These are phyloP conservation scores for Fusarium irregulare DNA, from an alignment of 2,329 filamentous ascomycete genomes.

Conservation along the genomic window DNA sequence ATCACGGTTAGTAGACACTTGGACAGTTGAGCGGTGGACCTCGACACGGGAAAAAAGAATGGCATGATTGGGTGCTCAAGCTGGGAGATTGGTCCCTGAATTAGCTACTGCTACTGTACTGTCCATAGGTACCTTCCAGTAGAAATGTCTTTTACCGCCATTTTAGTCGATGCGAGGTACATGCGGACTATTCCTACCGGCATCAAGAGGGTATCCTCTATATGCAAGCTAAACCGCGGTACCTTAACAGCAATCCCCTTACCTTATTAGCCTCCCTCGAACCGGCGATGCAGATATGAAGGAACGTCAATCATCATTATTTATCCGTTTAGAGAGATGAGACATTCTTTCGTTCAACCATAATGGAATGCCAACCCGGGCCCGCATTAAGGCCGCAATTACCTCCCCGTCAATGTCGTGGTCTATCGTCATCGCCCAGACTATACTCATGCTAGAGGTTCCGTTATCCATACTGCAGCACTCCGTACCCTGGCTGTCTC, in stretches of 20 bases:
- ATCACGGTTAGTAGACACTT: constrained; percentile 11
- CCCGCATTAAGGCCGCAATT: constrained; percentile 29
- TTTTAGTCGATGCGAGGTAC: constrained; percentile 30
- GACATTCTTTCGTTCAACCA: constrained; percentile 16
- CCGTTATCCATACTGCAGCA: not conserved
- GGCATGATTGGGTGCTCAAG: constrained; percentile 24
- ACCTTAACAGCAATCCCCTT: constrained; percentile 29
- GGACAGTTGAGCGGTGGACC: constrained; percentile 20
- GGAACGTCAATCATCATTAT: constrained; percentile 34
- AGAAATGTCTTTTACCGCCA: constrained; percentile 34
- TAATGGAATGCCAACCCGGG: constrained; percentile 24
- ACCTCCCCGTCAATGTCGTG: not conserved
- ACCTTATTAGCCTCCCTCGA: constrained; percentile 30
- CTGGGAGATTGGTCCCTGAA: constrained; percentile 36
- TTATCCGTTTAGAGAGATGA: constrained; percentile 27
- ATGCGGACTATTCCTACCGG: constrained; percentile 2
- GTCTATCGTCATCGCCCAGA: constrained; percentile 14
- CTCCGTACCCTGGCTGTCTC: not conserved
- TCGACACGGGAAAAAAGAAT: not conserved
- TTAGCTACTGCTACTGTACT: constrained; percentile 17
- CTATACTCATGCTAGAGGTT: constrained; percentile 20
- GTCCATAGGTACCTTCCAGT: constrained; percentile 10
- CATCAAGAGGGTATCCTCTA: constrained; percentile 26
- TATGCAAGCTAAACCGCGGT: constrained; percentile 28
- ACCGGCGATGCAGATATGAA: constrained; percentile 30